A percentile compares a stretch with the other conserved stretches of the same genome.
Conservation (phyloP, 345 rosid species). For the Nephelium lappaceum region DNA sequence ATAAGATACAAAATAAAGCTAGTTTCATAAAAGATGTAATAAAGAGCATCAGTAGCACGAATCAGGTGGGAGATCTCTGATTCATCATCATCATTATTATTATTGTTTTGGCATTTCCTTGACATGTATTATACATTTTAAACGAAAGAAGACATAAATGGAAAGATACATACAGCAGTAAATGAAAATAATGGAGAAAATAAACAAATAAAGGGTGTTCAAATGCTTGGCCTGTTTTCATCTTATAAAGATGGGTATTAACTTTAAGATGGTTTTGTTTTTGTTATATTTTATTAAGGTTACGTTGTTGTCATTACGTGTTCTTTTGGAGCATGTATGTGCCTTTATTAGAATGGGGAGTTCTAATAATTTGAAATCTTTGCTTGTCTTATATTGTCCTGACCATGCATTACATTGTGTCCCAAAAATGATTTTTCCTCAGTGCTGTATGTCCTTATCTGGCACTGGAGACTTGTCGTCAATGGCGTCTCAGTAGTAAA, state of each 20-base stretch:
- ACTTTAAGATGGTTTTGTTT: background rate
- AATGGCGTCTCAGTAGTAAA: constrained; percentile 94
- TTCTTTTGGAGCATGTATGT: background rate
- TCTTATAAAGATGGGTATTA: background rate
- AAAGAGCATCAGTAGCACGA: too few species aligned
- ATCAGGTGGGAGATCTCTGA: too few species aligned
- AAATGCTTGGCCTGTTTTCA: too few species aligned
- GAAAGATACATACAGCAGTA: too few species aligned
- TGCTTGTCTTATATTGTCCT: background rate
- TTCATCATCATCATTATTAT: too few species aligned
- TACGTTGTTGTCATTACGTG: background rate
- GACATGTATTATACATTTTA: too few species aligned
- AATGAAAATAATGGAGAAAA: too few species aligned
- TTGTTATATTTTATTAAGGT: background rate
- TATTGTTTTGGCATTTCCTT: too few species aligned
- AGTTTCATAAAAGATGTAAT: too few species aligned
- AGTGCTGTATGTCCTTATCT: constrained; percentile 96
- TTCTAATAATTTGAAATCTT: background rate
- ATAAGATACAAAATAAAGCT: too few species aligned
- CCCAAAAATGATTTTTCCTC: constrained; percentile 31
- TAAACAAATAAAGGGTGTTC: too few species aligned
- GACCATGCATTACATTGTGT: constrained; percentile 1
- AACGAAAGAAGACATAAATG: too few species aligned
- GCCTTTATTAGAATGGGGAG: background rate
- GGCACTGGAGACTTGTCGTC: constrained; percentile 96